Conservation (phyloP, 1,284 basidiomycete species). For the Cryptococcus maquisensis region DNA sequence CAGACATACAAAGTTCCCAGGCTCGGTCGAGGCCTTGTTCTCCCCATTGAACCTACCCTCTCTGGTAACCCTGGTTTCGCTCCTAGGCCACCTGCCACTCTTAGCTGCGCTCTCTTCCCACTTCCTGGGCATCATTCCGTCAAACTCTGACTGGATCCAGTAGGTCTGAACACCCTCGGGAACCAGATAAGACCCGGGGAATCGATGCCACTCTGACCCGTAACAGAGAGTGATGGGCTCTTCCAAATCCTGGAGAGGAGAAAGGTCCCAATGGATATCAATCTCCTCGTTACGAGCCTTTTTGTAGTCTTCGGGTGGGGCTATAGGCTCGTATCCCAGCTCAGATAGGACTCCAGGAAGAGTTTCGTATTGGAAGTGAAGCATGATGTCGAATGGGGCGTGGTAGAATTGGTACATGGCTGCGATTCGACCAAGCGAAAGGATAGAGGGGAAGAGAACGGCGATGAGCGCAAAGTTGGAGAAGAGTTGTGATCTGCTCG, state of each 20-base stretch:
- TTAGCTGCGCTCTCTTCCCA: conserved; percentile 31
- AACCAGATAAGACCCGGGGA: conserved; percentile 83
- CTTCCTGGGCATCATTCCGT: conserved; percentile 74
- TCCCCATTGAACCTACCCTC: conserved; percentile 77
- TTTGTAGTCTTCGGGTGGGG: conserved; percentile 29
- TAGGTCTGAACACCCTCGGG: conserved; percentile 75
- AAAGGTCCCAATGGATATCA: conserved; percentile 62
- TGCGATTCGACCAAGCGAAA: conserved; percentile 74
- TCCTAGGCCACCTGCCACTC: conserved; percentile 55
- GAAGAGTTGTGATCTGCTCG: conserved; percentile 71
- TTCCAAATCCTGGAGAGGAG: conserved; percentile 65
- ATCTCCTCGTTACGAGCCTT: conserved; percentile 50
- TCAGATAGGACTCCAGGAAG: conserved; percentile 72
- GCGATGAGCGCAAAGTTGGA: conserved; percentile 67
- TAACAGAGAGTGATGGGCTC: conserved; percentile 68
- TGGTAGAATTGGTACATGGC: conserved; percentile 87
- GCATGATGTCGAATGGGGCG: conserved; percentile 72
- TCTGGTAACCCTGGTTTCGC: conserved; percentile 60
- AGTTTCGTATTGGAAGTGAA: conserved; percentile 70
- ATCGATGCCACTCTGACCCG: conserved; percentile 94
- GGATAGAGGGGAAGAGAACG: conserved; percentile 59
- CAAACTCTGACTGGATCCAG: conserved; percentile 85
- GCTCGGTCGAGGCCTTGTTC: conserved; percentile 65
- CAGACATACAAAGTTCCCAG: conserved; percentile 71
- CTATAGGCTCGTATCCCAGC: conserved; percentile 59